A percentile compares a stretch with the other conserved stretches of the same genome.
These are phyloP conservation scores for Alternaria brassicicola DNA, from an alignment of 2,329 filamentous ascomycete genomes.

Conservation along the genomic window DNA sequence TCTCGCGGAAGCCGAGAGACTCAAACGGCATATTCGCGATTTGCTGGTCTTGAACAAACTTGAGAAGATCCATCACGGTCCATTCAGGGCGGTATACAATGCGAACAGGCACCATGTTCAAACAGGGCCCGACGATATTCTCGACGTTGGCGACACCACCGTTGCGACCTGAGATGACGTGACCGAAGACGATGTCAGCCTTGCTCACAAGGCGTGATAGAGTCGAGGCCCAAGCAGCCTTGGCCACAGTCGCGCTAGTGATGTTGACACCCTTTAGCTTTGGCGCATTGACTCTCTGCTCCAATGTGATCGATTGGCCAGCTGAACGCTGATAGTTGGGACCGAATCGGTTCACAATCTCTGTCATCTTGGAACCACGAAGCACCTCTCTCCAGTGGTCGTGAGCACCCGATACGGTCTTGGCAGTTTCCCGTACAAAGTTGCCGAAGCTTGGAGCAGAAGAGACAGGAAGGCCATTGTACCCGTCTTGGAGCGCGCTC, in stretches of 20 bases:
- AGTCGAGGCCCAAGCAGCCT: conserved; percentile 55
- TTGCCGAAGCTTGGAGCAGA: conserved; percentile 41
- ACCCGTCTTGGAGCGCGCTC: conserved; percentile 35
- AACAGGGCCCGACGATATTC: conserved; percentile 50
- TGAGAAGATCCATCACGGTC: conserved; percentile 50
- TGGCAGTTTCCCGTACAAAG: conserved; percentile 39
- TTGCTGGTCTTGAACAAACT: conserved; percentile 53
- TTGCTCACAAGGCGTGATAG: conserved; percentile 48
- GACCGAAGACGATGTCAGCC: conserved; percentile 52
- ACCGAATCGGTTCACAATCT: conserved; percentile 41
- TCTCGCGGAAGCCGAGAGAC: conserved; percentile 43
- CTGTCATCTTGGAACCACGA: conserved; percentile 43
- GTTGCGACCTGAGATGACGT: conserved; percentile 52
- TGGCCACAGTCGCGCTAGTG: conserved; percentile 53
- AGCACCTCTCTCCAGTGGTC: conserved; percentile 43
- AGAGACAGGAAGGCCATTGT: conserved; percentile 41
- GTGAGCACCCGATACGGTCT: conserved; percentile 36
- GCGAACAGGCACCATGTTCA: conserved; percentile 53
- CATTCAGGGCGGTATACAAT: conserved; percentile 42
- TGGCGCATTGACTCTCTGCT: conserved; percentile 29
- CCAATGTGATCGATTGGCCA: conserved; percentile 38
- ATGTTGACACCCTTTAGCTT: conserved; percentile 39
- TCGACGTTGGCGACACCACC: conserved; percentile 45
- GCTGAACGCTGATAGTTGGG: conserved; percentile 42
- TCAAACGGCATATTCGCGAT: conserved; percentile 49